Evolutionary conservation across 2,329 filamentous ascomycete species (phyloP).

Genomic region (Grosmannia clavigera): DNA sequence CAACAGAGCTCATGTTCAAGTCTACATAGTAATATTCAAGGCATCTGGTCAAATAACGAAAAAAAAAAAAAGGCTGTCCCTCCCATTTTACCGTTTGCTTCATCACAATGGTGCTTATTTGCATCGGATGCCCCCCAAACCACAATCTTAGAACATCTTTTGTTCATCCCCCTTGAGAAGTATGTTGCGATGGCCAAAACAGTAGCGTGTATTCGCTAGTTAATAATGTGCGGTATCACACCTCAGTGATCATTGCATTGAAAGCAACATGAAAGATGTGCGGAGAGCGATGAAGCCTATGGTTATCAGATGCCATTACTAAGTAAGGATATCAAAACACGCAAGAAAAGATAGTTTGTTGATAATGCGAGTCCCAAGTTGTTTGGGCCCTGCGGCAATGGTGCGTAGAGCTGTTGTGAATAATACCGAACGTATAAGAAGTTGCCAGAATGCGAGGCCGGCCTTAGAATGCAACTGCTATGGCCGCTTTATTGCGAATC

Average conservation of each 20-base stretch:
- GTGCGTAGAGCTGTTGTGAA: background rate
- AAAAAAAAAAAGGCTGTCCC: background rate
- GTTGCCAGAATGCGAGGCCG: background rate
- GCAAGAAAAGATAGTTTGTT: background rate
- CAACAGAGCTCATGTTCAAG: constrained; percentile 34
- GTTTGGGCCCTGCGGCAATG: background rate
- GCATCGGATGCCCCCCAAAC: background rate
- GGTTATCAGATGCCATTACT: background rate
- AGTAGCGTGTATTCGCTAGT: too few species aligned
- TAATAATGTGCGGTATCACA: background rate
- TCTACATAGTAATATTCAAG: constrained; percentile 7
- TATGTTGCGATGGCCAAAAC: background rate
- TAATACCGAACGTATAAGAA: background rate
- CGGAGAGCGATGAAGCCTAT: background rate
- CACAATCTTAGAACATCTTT: background rate
- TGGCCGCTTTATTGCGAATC: background rate
- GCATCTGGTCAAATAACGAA: constrained; percentile 5
- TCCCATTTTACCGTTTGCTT: background rate
- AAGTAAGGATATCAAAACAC: background rate
- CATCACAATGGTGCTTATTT: background rate
- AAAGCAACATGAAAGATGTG: background rate
- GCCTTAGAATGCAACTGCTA: background rate
- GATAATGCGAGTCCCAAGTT: background rate
- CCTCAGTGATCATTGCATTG: background rate
- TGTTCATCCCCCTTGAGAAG: background rate